Percentiles rank a stretch among this genome's conserved stretches.
phyloP scores from a whole-genome alignment of 2,329 filamentous ascomycete genomes.

The Fusarium verticillioides region DNA sequence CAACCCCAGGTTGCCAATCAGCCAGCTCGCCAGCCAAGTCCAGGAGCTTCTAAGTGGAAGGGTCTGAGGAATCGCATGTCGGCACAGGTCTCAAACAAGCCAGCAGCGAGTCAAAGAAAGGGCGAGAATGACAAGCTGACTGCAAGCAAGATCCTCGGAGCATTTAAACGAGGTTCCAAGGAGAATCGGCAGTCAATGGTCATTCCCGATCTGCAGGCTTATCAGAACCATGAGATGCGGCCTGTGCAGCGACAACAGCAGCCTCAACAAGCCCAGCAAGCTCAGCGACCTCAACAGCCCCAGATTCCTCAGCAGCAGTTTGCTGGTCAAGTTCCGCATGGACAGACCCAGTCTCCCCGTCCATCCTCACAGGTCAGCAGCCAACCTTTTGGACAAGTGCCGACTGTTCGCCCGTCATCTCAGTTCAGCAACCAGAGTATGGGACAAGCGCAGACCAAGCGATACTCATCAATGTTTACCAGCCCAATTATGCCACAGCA shows the following conservation, averaged over 20 bases:
- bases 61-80: conserved; percentile 49
- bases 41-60: conserved; percentile 48
- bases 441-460: conserved; percentile 28
- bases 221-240: conserved; percentile 38
- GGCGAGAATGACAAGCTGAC: conserved; percentile 39
- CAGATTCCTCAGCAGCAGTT: conserved; percentile 10
- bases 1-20: conserved; percentile 18
- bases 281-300: conserved; percentile 9
- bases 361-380: conserved; percentile 22
- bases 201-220: conserved; percentile 22
- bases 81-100: conserved; percentile 43
- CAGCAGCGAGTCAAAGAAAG: conserved; percentile 30
- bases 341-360: conserved; percentile 17
- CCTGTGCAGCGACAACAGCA: conserved; percentile 23
- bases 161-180: conserved; percentile 49
- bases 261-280: not conserved
- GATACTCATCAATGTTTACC: conserved; percentile 33
- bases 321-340: conserved; percentile 8
- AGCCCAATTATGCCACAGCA: conserved; percentile 33
- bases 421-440: conserved; percentile 25
- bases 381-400: conserved; percentile 25
- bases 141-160: conserved; percentile 46
- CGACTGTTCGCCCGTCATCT: conserved; percentile 23
- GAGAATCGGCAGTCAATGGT: conserved; percentile 37
- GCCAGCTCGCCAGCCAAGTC: conserved; percentile 31